phyloP scores from a whole-genome alignment of 495 filamentous ascomycete species.

The Alectoria sarmentosa region DNA sequence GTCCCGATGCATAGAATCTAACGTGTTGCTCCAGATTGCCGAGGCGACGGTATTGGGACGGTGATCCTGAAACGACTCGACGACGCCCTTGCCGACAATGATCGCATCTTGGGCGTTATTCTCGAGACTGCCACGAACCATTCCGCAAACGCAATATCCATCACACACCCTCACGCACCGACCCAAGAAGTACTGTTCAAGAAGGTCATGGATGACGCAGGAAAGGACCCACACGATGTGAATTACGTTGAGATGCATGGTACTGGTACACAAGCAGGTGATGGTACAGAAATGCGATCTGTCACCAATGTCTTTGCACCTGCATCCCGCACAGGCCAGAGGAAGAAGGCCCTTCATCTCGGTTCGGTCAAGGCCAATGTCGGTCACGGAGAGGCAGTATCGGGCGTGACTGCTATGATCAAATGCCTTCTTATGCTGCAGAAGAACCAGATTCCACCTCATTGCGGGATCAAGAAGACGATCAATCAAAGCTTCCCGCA shows the following conservation, averaged over 20 bases:
- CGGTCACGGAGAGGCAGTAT: conserved; percentile 84
- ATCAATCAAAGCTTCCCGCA: conserved; percentile 77
- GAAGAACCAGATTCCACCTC: conserved; percentile 76
- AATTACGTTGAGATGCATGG: conserved; percentile 87
- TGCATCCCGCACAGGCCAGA: conserved; percentile 51
- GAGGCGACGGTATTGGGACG: conserved; percentile 67
- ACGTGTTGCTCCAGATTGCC: conserved; percentile 42
- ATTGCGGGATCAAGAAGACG: conserved; percentile 75
- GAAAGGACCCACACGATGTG: conserved; percentile 64
- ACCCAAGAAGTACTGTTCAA: conserved; percentile 66
- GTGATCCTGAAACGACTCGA: conserved; percentile 73
- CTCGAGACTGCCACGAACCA: conserved; percentile 68
- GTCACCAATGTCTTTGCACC: conserved; percentile 79
- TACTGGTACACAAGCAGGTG: conserved; percentile 80
- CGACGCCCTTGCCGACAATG: conserved; percentile 70
- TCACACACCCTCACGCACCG: conserved; percentile 70
- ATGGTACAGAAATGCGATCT: conserved; percentile 71
- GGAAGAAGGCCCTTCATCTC: conserved; percentile 67
- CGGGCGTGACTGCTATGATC: conserved; percentile 73
- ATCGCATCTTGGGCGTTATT: conserved; percentile 67
- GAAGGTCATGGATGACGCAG: conserved; percentile 59
- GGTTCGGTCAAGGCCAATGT: conserved; percentile 86
- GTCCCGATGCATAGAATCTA: background rate
- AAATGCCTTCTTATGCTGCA: conserved; percentile 86
- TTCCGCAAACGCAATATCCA: conserved; percentile 71